phyloP scores from a whole-genome alignment of 2,329 filamentous ascomycete species.

The Penicillium griseofulvum region DNA sequence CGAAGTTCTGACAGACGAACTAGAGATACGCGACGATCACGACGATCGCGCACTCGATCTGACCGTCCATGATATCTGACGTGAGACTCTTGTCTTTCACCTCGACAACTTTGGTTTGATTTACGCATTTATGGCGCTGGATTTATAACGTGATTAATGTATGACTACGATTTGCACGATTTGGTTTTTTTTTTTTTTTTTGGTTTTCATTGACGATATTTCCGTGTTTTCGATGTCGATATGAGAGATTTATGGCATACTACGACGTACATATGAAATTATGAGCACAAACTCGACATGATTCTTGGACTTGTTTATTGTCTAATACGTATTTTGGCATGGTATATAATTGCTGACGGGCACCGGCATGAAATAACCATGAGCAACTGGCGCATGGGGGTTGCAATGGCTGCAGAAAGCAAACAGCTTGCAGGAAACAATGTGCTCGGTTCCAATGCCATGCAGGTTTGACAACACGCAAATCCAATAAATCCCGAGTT shows the following conservation, averaged over 20 bases:
- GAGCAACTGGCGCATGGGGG: background rate
- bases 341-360: slow-evolving; percentile 10
- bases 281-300: slow-evolving; percentile 4
- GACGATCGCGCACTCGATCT: slow-evolving; percentile 31
- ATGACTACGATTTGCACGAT: slow-evolving; percentile 19
- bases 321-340: background rate
- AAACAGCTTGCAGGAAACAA: slow-evolving; percentile 20
- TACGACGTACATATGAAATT: slow-evolving; percentile 10
- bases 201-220: slow-evolving; percentile 12
- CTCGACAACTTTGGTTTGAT: background rate
- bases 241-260: slow-evolving; percentile 4
- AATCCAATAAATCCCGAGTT: background rate
- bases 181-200: slow-evolving; percentile 5
- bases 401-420: slow-evolving; percentile 13
- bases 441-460: slow-evolving; percentile 15
- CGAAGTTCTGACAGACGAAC: slow-evolving; percentile 45
- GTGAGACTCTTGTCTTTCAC: background rate
- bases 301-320: background rate
- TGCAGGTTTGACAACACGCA: background rate
- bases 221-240: slow-evolving; percentile 12
- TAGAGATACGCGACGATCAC: slow-evolving; percentile 30
- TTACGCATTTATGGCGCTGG: slow-evolving; percentile 22
- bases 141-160: slow-evolving; percentile 21
- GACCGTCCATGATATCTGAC: slow-evolving; percentile 22
- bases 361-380: slow-evolving; percentile 9